phyloP scores from a whole-genome alignment of 2,329 filamentous ascomycete species.

The Cladophialophora carrionii region DNA sequence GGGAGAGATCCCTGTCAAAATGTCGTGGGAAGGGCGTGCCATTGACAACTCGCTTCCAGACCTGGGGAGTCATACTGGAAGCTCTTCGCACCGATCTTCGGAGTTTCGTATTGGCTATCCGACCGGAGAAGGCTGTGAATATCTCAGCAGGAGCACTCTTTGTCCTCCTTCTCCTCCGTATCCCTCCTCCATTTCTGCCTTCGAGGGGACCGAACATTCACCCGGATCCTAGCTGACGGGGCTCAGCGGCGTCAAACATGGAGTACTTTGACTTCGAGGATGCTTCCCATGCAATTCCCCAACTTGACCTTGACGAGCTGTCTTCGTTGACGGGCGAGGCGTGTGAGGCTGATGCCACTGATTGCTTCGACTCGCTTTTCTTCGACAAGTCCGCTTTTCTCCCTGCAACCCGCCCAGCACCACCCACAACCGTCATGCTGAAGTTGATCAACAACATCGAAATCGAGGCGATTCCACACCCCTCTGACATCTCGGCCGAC shows the following conservation, averaged over 20 bases:
- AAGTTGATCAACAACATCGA: slow-evolving; percentile 39
- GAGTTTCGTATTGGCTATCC: slow-evolving; percentile 23
- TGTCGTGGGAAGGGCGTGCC: slow-evolving; percentile 35
- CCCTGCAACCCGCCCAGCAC: slow-evolving; percentile 41
- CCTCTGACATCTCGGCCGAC: slow-evolving; percentile 39
- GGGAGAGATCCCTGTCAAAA: slow-evolving; percentile 20
- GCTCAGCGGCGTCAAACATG: slow-evolving; percentile 40
- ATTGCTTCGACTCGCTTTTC: slow-evolving; percentile 48
- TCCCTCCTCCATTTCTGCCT: slow-evolving; percentile 8
- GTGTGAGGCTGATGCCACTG: slow-evolving; percentile 46
- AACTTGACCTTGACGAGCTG: slow-evolving; percentile 46
- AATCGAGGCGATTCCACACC: slow-evolving; percentile 37
- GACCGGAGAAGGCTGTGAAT: slow-evolving; percentile 32
- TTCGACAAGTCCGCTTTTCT: slow-evolving; percentile 49
- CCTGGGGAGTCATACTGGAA: slow-evolving; percentile 28
- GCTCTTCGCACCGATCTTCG: slow-evolving; percentile 23
- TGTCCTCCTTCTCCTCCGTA: slow-evolving; percentile 3
- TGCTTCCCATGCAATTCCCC: slow-evolving; percentile 46
- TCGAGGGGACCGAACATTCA: background rate
- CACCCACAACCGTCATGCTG: slow-evolving; percentile 35
- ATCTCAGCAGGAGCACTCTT: slow-evolving; percentile 4
- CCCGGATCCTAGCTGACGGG: background rate
- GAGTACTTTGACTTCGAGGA: slow-evolving; percentile 55
- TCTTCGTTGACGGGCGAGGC: slow-evolving; percentile 46
- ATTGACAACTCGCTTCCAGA: background rate